phyloP scores from a whole-genome alignment of 2,329 filamentous ascomycete genomes.

The Teratosphaeria zuluensis region DNA sequence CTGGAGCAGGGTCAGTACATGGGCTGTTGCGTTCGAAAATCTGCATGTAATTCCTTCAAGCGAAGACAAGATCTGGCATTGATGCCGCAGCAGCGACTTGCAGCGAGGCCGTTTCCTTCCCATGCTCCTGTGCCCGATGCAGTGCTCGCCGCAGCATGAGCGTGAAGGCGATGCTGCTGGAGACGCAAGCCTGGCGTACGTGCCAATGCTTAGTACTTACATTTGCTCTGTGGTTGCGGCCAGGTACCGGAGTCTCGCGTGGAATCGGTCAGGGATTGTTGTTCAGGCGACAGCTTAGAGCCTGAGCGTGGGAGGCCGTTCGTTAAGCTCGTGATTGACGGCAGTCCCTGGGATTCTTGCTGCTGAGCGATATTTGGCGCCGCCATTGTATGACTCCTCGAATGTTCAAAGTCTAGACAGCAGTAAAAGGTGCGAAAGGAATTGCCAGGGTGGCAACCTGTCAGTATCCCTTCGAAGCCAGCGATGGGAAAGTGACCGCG shows the following conservation, averaged over 20 bases:
- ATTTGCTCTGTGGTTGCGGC: slow-evolving; percentile 27
- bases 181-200: background rate
- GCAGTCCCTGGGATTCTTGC: slow-evolving; percentile 19
- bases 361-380: slow-evolving; percentile 12
- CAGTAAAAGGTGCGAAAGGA: background rate
- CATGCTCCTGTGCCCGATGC: background rate
- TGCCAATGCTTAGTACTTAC: slow-evolving; percentile 16
- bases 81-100: too few species aligned
- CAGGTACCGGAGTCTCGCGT: slow-evolving; percentile 29
- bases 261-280: slow-evolving; percentile 20
- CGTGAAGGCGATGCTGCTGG: background rate
- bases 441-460: background rate
- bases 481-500: background rate
- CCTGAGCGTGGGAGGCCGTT: slow-evolving; percentile 23
- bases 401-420: background rate
- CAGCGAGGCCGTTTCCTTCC: background rate
- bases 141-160: background rate
- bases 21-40: background rate
- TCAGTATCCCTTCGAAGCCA: background rate
- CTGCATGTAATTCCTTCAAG: background rate
- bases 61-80: background rate
- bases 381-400: slow-evolving; percentile 14
- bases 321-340: slow-evolving; percentile 28
- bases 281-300: slow-evolving; percentile 22
- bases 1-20: slow-evolving; percentile 7